Evolutionary conservation across 2,329 filamentous ascomycete species (phyloP).

Genomic region (Penicillium sp.): DNA sequence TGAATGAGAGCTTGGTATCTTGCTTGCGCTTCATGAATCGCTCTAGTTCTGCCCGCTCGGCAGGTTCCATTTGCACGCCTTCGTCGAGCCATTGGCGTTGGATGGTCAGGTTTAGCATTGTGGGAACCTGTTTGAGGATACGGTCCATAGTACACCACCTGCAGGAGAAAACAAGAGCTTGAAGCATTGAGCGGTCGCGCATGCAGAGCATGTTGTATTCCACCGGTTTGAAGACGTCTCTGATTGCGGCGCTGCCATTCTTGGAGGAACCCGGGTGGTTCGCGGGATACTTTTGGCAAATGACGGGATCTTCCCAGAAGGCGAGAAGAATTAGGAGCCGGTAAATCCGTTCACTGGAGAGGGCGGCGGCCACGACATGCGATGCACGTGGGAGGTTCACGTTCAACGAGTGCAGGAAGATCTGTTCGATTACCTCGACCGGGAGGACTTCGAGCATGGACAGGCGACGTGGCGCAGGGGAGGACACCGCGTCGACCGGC

Average conservation of each 20-base stretch:
- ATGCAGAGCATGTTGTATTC: slow-evolving; percentile 31
- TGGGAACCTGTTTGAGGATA: slow-evolving; percentile 34
- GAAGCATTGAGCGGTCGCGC: slow-evolving; percentile 33
- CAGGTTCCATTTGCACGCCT: slow-evolving; percentile 22
- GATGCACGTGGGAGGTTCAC: slow-evolving; percentile 47
- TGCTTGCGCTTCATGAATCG: slow-evolving; percentile 22
- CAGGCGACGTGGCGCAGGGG: neutral
- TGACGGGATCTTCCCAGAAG: slow-evolving; percentile 37
- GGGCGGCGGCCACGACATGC: slow-evolving; percentile 35
- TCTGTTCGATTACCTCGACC: slow-evolving; percentile 52
- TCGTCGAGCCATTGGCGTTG: slow-evolving; percentile 34
- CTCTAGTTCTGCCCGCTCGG: slow-evolving; percentile 16
- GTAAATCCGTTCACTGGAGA: slow-evolving; percentile 45
- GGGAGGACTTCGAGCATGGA: slow-evolving; percentile 47
- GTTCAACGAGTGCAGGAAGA: slow-evolving; percentile 52
- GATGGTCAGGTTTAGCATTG: slow-evolving; percentile 34
- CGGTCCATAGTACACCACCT: slow-evolving; percentile 42
- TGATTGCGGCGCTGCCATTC: slow-evolving; percentile 18
- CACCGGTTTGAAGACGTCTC: slow-evolving; percentile 35
- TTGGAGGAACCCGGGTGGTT: neutral
- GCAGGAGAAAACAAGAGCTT: slow-evolving; percentile 36
- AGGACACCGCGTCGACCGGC: neutral
- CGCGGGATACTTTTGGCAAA: neutral
- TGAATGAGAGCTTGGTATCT: slow-evolving; percentile 12
- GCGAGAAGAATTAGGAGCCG: slow-evolving; percentile 41